A percentile compares a stretch with the other conserved stretches of the same genome.
Conservation (phyloP, 2,329 filamentous ascomycete genomes). For the Chrysoporthe austroafricana region DNA sequence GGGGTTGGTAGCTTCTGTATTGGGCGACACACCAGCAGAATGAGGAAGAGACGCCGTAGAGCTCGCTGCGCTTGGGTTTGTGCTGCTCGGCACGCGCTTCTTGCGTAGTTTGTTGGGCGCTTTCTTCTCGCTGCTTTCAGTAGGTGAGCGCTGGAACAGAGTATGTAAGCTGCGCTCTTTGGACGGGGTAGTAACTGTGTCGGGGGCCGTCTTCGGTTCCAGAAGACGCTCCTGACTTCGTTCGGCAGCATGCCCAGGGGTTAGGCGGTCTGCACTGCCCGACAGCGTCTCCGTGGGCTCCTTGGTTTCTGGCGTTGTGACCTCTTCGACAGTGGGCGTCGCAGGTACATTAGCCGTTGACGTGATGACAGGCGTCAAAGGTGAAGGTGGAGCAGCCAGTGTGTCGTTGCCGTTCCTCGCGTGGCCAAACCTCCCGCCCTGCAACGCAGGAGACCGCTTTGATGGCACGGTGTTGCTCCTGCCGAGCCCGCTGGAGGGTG, state of each 20-base stretch:
- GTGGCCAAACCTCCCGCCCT: slow-evolving; percentile 67
- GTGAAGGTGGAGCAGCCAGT: slow-evolving; percentile 37
- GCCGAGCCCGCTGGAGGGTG: slow-evolving; percentile 59
- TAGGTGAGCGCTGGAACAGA: slow-evolving; percentile 72
- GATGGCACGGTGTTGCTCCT: slow-evolving; percentile 92
- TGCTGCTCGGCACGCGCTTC: slow-evolving; percentile 74
- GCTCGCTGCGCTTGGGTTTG: slow-evolving; percentile 87
- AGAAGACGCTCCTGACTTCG: slow-evolving; percentile 55
- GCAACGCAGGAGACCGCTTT: slow-evolving; percentile 78
- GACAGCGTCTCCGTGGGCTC: slow-evolving; percentile 24
- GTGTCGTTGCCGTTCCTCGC: slow-evolving; percentile 36
- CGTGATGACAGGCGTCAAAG: slow-evolving; percentile 42
- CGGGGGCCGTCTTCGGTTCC: slow-evolving; percentile 39
- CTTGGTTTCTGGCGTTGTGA: slow-evolving; percentile 36
- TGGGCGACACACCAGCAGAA: slow-evolving; percentile 51
- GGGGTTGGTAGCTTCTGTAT: slow-evolving; percentile 50
- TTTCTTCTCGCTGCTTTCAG: slow-evolving; percentile 64
- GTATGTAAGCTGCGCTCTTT: slow-evolving; percentile 71
- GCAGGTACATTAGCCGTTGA: slow-evolving; percentile 56
- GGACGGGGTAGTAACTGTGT: slow-evolving; percentile 56
- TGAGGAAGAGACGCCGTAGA: slow-evolving; percentile 75
- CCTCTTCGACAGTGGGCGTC: slow-evolving; percentile 42
- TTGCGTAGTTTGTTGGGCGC: slow-evolving; percentile 92
- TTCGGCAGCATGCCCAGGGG: slow-evolving; percentile 35
- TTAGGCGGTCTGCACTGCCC: slow-evolving; percentile 15